Evolutionary conservation across 352 stramenopile genomes (phyloP), one percentile per base, ranked within the genome.

Genomic region (Plasmopara halstedii): DNA sequence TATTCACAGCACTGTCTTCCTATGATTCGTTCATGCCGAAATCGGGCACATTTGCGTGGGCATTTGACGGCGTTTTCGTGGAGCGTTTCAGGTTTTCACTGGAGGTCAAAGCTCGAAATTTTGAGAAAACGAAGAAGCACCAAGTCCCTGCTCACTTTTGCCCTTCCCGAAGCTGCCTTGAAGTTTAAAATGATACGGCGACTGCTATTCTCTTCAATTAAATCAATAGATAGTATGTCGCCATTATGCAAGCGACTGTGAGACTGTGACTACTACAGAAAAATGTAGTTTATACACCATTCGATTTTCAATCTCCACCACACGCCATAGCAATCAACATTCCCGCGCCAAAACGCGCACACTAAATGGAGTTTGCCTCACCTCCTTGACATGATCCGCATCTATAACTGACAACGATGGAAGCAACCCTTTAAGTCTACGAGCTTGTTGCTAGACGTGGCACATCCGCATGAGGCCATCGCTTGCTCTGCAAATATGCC

Each of bases 311-410:
- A 22, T 70, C 64, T 14, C 59, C 55, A 18, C 53, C 61, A 32
- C 63, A 80, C 8, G 63, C 61, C 52, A 88, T 72, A 4, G 72
- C 74, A 26, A 81, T 51, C 21, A 89, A 23, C 74, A 89, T 84
- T 8, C 61, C 65, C 0, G 57, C 15, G 74, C 78, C 21, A 71
- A 8, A 10, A 84, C 26, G 73, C 67, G 23, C 78, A 70, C 6
- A 87, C 56, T 1, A 63, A 58, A 46, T 89, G 78, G 40, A 87
- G 48, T 17, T 57, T 58, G 0, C 62, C 70, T 74, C 78, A 89
- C 1, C 66, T 48, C 21, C 42, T 38, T 6, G 87, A 60, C 66
- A 73, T 80, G 23, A 60, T 46, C 40, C 72, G 59, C 47, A 86
- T 72, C 68, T 64, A 85, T 23, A 22, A 54, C 14, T 62, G 54